A percentile compares a stretch with the other conserved stretches of the same genome.
These are phyloP conservation scores for Hemileccinum hortonii DNA, from an alignment of 1,284 basidiomycete genomes.

Conservation along the genomic window DNA sequence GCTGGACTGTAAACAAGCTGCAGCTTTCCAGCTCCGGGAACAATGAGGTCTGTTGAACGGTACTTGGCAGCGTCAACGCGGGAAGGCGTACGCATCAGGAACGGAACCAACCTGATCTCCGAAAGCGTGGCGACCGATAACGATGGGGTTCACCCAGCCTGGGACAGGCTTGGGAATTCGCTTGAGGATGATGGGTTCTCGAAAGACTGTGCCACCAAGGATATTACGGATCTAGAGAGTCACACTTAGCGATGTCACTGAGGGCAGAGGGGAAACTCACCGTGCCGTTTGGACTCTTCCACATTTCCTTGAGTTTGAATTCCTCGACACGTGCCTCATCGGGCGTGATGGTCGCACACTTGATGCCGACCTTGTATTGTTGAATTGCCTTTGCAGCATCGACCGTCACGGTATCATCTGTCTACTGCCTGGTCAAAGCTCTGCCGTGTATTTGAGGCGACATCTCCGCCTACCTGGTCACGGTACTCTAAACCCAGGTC, in stretches of 20 bases:
- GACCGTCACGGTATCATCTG: constrained; percentile 90
- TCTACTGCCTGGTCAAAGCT: constrained; percentile 46
- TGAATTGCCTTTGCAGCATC: constrained; percentile 93
- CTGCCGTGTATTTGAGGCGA: background rate
- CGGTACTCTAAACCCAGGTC: constrained; percentile 93
- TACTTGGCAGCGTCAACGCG: constrained; percentile 50
- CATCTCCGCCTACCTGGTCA: constrained; percentile 61
- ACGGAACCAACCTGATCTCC: constrained; percentile 77
- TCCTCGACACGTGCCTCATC: constrained; percentile 94
- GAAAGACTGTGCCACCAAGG: constrained; percentile 97
- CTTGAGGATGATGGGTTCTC: constrained; percentile 93
- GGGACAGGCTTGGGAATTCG: constrained; percentile 92
- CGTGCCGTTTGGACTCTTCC: constrained; percentile 93
- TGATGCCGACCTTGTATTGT: constrained; percentile 89
- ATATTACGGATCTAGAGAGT: constrained; percentile 84
- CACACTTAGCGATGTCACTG: constrained; percentile 6
- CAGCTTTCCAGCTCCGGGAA: constrained; percentile 85
- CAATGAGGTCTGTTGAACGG: constrained; percentile 86
- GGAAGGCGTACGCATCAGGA: constrained; percentile 7
- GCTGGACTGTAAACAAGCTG: constrained; percentile 84
- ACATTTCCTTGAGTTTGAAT: constrained; percentile 98
- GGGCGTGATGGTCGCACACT: constrained; percentile 98
- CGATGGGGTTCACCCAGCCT: constrained; percentile 96
- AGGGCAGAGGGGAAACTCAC: constrained; percentile 44
- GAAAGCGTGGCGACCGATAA: constrained; percentile 94